These are phyloP conservation scores for Aspergillus haitiensis DNA, from an alignment of 495 filamentous ascomycete species.

Conservation along the genomic window DNA sequence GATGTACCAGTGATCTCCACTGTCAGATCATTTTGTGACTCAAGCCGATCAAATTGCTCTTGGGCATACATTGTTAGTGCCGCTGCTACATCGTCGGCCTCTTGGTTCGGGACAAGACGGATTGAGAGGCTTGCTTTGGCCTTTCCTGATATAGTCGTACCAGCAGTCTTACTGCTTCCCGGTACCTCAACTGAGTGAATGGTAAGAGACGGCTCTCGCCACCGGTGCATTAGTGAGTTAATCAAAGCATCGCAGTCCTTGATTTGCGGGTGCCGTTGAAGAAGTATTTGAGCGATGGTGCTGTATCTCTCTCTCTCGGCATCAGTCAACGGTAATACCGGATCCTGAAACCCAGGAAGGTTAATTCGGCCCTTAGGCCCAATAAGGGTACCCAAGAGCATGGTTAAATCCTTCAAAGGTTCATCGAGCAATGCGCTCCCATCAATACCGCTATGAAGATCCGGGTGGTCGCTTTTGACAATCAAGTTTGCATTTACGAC, in stretches of 20 bases:
- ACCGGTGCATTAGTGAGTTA: slow-evolving; percentile 81
- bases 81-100: slow-evolving; percentile 68
- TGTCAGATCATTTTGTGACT: slow-evolving; percentile 75
- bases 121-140: slow-evolving; percentile 86
- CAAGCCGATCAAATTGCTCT: slow-evolving; percentile 68
- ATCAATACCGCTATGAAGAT: slow-evolving; percentile 94
- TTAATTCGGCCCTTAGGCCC: slow-evolving; percentile 57
- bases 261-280: slow-evolving; percentile 66
- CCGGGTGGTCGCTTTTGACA: slow-evolving; percentile 79
- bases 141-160: slow-evolving; percentile 82
- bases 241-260: slow-evolving; percentile 68
- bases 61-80: slow-evolving; percentile 65
- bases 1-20: slow-evolving; percentile 88
- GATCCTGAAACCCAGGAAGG: slow-evolving; percentile 80
- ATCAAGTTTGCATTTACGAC: slow-evolving; percentile 91
- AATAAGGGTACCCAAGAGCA: slow-evolving; percentile 75
- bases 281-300: slow-evolving; percentile 74
- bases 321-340: slow-evolving; percentile 70
- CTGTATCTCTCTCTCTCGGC: slow-evolving; percentile 80
- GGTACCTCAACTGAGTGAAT: slow-evolving; percentile 87
- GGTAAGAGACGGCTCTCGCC: slow-evolving; percentile 94
- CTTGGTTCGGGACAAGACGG: slow-evolving; percentile 90
- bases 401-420: slow-evolving; percentile 83
- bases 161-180: slow-evolving; percentile 56
- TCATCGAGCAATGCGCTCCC: slow-evolving; percentile 86